Conservation (phyloP, 2,329 filamentous ascomycete genomes). For the Ceratocystis huliohia region DNA sequence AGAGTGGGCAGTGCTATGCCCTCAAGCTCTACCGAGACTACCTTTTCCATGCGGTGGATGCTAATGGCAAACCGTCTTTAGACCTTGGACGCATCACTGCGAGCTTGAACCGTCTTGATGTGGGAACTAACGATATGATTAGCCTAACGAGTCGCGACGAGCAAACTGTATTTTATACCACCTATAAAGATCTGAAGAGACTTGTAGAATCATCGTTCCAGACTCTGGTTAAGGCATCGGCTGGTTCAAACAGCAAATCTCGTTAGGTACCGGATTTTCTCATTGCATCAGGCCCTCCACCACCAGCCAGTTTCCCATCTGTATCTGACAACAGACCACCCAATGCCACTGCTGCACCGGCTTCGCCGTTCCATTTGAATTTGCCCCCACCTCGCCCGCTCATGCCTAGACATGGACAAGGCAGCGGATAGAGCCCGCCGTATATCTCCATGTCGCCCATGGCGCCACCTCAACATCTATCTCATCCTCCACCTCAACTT, state of each 20-base stretch:
- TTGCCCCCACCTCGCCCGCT: slow-evolving; percentile 1
- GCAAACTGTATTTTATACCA: slow-evolving; percentile 76
- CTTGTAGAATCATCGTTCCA: slow-evolving; percentile 45
- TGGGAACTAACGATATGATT: slow-evolving; percentile 74
- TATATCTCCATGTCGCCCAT: slow-evolving; percentile 4
- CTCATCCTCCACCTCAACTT: neutral
- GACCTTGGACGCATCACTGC: slow-evolving; percentile 79
- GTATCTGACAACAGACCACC: neutral
- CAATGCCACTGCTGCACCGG: neutral
- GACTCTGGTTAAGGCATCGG: slow-evolving; percentile 40
- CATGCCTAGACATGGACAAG: slow-evolving; percentile 5
- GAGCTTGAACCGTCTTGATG: slow-evolving; percentile 85
- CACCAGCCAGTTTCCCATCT: neutral
- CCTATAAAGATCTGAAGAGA: slow-evolving; percentile 75
- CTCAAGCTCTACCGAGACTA: slow-evolving; percentile 94
- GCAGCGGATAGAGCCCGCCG: slow-evolving; percentile 10
- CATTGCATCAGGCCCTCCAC: neutral
- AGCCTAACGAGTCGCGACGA: slow-evolving; percentile 80
- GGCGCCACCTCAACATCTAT: neutral
- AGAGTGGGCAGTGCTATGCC: slow-evolving; percentile 83
- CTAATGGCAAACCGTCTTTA: slow-evolving; percentile 66
- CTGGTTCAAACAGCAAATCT: slow-evolving; percentile 26
- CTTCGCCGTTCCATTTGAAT: neutral
- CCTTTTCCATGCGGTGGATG: slow-evolving; percentile 90
- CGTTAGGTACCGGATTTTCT: slow-evolving; percentile 17